These are phyloP conservation scores for Lolium multiflorum DNA, from an alignment of 176 grass and related monocot species.

Conservation along the genomic window DNA sequence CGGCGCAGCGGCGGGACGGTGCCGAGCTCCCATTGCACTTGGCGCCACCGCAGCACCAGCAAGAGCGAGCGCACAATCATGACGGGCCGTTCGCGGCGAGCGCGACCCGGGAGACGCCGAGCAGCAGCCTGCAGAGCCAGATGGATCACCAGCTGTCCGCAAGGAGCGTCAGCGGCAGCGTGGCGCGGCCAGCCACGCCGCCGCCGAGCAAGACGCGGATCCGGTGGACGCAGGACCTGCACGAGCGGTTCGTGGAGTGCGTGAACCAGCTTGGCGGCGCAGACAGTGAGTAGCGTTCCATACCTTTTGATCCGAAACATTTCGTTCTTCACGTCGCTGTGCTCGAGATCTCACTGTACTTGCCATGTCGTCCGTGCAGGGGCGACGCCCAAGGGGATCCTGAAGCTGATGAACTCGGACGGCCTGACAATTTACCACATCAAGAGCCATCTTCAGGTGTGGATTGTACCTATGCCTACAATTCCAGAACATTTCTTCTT, in stretches of 20 bases:
- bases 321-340: not conserved
- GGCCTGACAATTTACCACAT: slow-evolving; percentile 90
- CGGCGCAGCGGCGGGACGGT: slow-evolving; percentile 17
- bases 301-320: not conserved
- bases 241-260: slow-evolving; percentile 81
- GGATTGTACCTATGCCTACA: too few relatives aligned
- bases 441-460: slow-evolving; percentile 96
- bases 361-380: slow-evolving; percentile 33
- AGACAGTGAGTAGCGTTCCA: slow-evolving; percentile 67
- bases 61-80: slow-evolving; percentile 11
- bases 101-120: not conserved
- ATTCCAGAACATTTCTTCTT: too few relatives aligned
- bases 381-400: slow-evolving; percentile 88
- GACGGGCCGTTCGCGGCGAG: not conserved
- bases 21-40: slow-evolving; percentile 31
- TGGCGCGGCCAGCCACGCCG: not conserved
- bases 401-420: slow-evolving; percentile 88
- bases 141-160: slow-evolving; percentile 42
- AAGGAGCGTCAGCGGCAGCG: not conserved
- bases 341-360: too few relatives aligned
- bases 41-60: not conserved
- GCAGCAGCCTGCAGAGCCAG: slow-evolving; percentile 35
- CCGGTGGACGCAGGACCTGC: slow-evolving; percentile 92
- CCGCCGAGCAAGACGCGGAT: slow-evolving; percentile 74
- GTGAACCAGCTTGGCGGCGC: slow-evolving; percentile 84